Evolutionary conservation across 495 filamentous ascomycete genomes (phyloP), one percentile per base, ranked within the genome.

Genomic region (Poronia punctata): DNA sequence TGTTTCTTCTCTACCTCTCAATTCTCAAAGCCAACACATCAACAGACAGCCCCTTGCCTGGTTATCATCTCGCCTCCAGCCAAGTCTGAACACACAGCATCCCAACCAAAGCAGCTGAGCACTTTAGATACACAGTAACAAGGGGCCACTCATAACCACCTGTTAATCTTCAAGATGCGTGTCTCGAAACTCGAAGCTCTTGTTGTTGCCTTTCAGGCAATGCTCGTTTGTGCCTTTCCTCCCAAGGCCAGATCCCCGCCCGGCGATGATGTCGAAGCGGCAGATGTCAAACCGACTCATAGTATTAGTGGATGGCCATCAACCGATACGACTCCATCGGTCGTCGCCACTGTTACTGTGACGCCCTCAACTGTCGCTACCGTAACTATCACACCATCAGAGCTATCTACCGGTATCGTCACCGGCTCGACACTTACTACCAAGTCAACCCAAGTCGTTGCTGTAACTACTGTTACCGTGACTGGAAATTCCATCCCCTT

Each of bases 401-500:
- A n/a, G n/a, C n/a, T n/a, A n/a, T n/a, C n/a, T n/a, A n/a, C n/a
- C n/a, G n/a, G n/a, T n/a, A n/a, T n/a, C n/a, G n/a, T n/a, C n/a
- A n/a, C n/a, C n/a, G n/a, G n/a, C n/a, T n/a, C n/a, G n/a, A n/a
- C n/a, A n/a, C n/a, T 23, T 14, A 45, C 33, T 2, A 38, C 12
- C 4, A 22, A 21, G 2, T 25, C 18, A 15, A 31, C 12, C 15
- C 26, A 21, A 26, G 35, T 38, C 6, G 24, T 37, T 21, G 33
- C 42, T 8, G 35, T 26, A 15, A 45, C 42, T 6, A 45, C 42
- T n/a, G 25, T 38, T 22, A 45, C 35, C 27, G 42, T 45, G 10
- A 45, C 42, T n/a, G 35, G 33, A 27, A 45, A 37, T 10, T 45
- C 22, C 20, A 45, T 38, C 12, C 32, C 28, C 38, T 41, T 28